Evolutionary conservation across 257 asterid genomes (phyloP).

Genomic region (Gentiana dahurica): DNA sequence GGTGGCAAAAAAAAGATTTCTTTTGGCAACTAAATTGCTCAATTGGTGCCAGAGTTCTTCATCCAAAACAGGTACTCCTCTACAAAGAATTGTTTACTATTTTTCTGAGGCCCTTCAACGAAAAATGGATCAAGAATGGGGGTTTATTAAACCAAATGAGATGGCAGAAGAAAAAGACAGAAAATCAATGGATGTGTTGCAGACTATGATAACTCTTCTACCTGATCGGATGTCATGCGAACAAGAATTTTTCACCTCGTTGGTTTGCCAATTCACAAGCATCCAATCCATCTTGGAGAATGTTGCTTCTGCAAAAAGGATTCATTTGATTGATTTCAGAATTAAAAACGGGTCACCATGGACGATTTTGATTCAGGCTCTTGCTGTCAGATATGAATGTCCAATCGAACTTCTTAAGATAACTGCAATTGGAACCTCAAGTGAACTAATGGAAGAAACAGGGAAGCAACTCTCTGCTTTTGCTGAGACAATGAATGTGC

Average conservation of each 20-base stretch:
- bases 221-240: neutral
- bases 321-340: too few relatives aligned
- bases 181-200: neutral
- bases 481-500: too few relatives aligned
- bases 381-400: slow-evolving; percentile 26
- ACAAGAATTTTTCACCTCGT: neutral
- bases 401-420: slow-evolving; percentile 8
- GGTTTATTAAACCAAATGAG: slow-evolving; percentile 7
- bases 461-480: too few relatives aligned
- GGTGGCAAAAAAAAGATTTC: slow-evolving; percentile 22
- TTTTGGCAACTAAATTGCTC: slow-evolving; percentile 20
- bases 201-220: slow-evolving; percentile 8
- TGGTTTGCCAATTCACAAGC: too few relatives aligned
- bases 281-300: too few relatives aligned
- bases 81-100: too few relatives aligned
- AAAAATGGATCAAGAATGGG: too few relatives aligned
- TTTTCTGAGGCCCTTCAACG: too few relatives aligned
- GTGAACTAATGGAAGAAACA: too few relatives aligned
- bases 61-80: too few relatives aligned
- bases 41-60: slow-evolving; percentile 1
- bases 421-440: too few relatives aligned
- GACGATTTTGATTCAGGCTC: slow-evolving; percentile 21
- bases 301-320: too few relatives aligned
- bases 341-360: neutral
- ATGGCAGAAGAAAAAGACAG: slow-evolving; percentile 11